A percentile compares a stretch with the other conserved stretches of the same genome.
These are phyloP conservation scores for Chenopodium quinoa DNA, from an alignment of 148 eudicot genomes.

Conservation along the genomic window DNA sequence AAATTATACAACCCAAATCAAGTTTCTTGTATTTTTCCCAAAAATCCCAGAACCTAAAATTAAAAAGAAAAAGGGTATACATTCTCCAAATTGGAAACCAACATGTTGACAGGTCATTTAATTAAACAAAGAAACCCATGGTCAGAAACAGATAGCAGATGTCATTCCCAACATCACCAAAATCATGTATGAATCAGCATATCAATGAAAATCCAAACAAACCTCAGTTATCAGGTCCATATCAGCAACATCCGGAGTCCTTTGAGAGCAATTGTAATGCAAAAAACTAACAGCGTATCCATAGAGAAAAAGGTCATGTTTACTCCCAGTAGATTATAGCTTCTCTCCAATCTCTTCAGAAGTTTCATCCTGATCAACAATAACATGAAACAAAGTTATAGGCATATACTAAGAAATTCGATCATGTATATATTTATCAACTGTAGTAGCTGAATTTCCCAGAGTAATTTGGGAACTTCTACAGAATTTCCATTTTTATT, in stretches of 20 bases:
- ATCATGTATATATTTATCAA: too few species aligned
- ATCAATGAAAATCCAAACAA: constrained; percentile 31
- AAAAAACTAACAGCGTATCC: constrained; percentile 68
- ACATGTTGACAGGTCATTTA: background rate
- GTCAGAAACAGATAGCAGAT: background rate
- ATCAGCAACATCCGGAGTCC: constrained; percentile 41
- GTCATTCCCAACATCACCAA: constrained; percentile 12
- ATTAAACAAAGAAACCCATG: background rate
- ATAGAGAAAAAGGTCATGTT: constrained; percentile 40
- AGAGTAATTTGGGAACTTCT: too few species aligned
- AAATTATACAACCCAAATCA: constrained; percentile 2
- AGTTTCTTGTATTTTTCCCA: background rate
- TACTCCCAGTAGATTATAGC: constrained; percentile 33
- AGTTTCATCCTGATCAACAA: constrained; percentile 38
- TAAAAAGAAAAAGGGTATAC: background rate
- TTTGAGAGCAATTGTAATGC: constrained; percentile 51
- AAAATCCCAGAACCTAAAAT: constrained; percentile 6
- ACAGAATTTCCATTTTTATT: too few species aligned
- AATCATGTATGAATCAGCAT: background rate
- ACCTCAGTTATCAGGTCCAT: constrained; percentile 52
- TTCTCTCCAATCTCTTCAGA: constrained; percentile 30
- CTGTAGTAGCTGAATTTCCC: too few species aligned
- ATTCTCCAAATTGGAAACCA: background rate
- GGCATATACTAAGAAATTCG: background rate
- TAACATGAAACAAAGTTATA: background rate